Evolutionary conservation across 192 early-diverging fungal genomes (phyloP).

Genomic region (Coemansia sp.): DNA sequence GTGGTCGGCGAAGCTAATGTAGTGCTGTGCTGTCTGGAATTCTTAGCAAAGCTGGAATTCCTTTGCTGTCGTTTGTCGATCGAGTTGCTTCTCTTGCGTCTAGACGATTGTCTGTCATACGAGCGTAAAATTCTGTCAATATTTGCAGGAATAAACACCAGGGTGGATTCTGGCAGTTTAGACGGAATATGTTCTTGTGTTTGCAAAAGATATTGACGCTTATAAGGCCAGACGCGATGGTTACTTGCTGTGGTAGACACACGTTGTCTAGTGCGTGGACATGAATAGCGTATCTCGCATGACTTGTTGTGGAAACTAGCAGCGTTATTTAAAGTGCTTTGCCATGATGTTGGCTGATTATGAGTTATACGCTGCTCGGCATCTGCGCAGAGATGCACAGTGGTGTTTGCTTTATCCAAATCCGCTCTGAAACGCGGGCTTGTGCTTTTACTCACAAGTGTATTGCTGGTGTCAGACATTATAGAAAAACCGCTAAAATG

Average conservation of each 20-base stretch:
- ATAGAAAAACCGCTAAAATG: too few relatives aligned
- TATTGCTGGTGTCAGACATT: too few relatives aligned
- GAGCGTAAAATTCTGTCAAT: not conserved
- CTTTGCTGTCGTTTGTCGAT: not conserved
- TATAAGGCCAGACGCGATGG: not conserved
- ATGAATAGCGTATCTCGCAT: not conserved
- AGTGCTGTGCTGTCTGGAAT: not conserved
- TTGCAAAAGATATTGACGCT: not conserved
- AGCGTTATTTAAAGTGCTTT: too few relatives aligned
- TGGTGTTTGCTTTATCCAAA: too few relatives aligned
- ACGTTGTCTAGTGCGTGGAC: not conserved
- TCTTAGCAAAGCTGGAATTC: not conserved
- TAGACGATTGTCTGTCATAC: not conserved
- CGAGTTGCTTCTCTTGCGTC: not conserved
- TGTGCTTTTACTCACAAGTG: too few relatives aligned
- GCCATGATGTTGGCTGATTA: too few relatives aligned
- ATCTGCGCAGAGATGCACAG: too few relatives aligned
- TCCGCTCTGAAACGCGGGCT: too few relatives aligned
- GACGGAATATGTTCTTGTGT: not conserved
- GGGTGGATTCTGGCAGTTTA: not conserved
- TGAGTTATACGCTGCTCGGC: too few relatives aligned
- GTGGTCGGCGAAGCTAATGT: too few relatives aligned
- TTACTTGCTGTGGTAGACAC: not conserved
- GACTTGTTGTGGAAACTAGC: not conserved
- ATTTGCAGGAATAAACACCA: not conserved